Evolutionary conservation across 1,139 yeast species (phyloP).

Genomic region (Hyphopichia burtonii): DNA sequence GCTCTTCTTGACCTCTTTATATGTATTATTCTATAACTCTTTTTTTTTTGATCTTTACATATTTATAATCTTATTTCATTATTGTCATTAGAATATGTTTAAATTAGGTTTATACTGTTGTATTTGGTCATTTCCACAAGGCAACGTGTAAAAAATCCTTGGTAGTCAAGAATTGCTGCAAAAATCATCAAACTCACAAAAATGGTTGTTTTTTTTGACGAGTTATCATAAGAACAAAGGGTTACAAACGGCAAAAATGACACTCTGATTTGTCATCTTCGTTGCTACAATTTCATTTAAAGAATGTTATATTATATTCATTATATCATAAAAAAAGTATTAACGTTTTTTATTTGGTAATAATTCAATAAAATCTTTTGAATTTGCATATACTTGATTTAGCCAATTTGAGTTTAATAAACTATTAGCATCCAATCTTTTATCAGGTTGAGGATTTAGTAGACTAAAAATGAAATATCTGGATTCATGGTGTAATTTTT

Average conservation of each 20-base stretch:
- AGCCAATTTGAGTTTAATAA: slow-evolving; percentile 40
- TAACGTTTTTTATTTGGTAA: not conserved
- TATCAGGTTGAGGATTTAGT: slow-evolving; percentile 30
- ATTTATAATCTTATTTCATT: not conserved
- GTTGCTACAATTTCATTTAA: no score
- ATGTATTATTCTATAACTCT: not conserved
- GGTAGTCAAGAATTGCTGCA: no score
- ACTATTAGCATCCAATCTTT: slow-evolving; percentile 23
- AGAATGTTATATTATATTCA: not conserved
- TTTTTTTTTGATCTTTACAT: not conserved
- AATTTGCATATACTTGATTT: slow-evolving; percentile 42
- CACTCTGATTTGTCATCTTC: no score
- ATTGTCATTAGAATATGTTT: not conserved
- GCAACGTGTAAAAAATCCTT: no score
- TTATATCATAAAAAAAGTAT: not conserved
- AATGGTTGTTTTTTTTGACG: no score
- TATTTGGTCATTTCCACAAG: no score
- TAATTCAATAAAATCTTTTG: slow-evolving; percentile 28
- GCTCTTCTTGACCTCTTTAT: not conserved
- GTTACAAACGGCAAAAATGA: no score
- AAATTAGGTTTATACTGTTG: no score
- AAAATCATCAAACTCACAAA: no score
- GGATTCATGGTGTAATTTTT: slow-evolving; percentile 40
- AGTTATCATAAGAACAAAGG: no score
- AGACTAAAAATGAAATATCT: slow-evolving; percentile 31